These are phyloP conservation scores for Jamesozyma lodderae DNA, from an alignment of 805 yeast genomes.

Conservation along the genomic window DNA sequence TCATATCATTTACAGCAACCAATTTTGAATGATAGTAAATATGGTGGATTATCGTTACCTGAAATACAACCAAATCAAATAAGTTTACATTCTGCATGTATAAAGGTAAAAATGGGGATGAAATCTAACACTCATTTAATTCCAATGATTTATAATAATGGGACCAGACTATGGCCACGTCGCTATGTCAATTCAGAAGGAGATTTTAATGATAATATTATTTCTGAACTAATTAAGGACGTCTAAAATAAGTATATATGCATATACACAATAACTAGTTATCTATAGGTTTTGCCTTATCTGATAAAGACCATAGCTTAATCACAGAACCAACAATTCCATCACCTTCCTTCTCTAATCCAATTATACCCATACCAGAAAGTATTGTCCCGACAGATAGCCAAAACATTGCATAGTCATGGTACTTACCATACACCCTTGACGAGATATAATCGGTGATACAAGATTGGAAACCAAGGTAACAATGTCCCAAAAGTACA, in stretches of 20 bases:
- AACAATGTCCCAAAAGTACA: slow-evolving; percentile 63
- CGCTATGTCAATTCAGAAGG: slow-evolving; percentile 6
- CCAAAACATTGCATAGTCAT: slow-evolving; percentile 55
- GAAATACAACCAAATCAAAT: slow-evolving; percentile 19
- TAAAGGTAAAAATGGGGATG: slow-evolving; percentile 30
- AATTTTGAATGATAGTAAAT: slow-evolving; percentile 25
- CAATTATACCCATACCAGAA: slow-evolving; percentile 72
- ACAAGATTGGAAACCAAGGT: slow-evolving; percentile 85
- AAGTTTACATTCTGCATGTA: slow-evolving; percentile 33
- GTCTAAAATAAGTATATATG: too few relatives aligned
- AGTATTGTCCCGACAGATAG: slow-evolving; percentile 63
- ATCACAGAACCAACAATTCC: slow-evolving; percentile 49
- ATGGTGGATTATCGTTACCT: slow-evolving; percentile 13
- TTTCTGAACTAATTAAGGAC: too few relatives aligned
- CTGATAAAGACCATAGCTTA: slow-evolving; percentile 2
- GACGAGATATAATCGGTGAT: slow-evolving; percentile 86
- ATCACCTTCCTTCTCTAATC: slow-evolving; percentile 66
- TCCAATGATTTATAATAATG: slow-evolving; percentile 14
- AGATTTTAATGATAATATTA: slow-evolving; percentile 1
- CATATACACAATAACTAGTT: too few relatives aligned
- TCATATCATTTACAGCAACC: slow-evolving; percentile 19
- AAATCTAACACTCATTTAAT: slow-evolving; percentile 18
- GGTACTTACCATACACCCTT: slow-evolving; percentile 75
- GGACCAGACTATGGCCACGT: slow-evolving; percentile 4
- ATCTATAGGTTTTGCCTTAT: too few relatives aligned